Evolutionary conservation across 345 rosid genomes (phyloP).

Genomic region (Sisymbrium altissimum): DNA sequence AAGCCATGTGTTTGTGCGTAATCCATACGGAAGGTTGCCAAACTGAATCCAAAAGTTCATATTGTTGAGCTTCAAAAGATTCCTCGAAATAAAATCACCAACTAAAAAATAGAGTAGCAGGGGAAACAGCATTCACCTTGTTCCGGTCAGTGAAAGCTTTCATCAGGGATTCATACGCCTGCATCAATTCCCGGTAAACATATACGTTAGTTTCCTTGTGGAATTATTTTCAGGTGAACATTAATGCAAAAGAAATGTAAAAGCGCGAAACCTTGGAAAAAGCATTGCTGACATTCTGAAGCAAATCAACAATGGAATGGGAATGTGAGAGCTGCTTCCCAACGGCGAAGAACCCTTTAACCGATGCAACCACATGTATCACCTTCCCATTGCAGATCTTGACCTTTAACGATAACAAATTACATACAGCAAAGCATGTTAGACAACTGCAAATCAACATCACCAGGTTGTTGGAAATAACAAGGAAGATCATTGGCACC

Average conservation of each 20-base stretch:
- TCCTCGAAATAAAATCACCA: neutral
- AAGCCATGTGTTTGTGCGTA: conserved; percentile 91
- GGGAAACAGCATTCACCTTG: conserved; percentile 46
- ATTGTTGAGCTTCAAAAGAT: neutral
- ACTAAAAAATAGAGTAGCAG: neutral
- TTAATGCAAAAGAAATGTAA: neutral
- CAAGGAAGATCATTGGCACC: conserved; percentile 16
- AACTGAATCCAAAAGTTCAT: conserved; percentile 45
- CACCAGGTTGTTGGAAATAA: neutral
- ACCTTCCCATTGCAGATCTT: conserved; percentile 88
- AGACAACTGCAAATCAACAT: neutral
- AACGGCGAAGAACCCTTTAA: conserved; percentile 73
- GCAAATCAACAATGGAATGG: conserved; percentile 74
- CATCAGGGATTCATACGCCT: conserved; percentile 89
- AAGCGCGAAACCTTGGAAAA: conserved; percentile 58
- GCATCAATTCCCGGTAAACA: conserved; percentile 22
- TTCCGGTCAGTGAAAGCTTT: conserved; percentile 87
- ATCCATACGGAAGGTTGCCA: conserved; percentile 92
- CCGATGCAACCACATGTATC: conserved; percentile 57
- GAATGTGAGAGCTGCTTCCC: conserved; percentile 58
- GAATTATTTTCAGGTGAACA: neutral
- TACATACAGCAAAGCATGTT: neutral
- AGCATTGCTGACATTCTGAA: conserved; percentile 73
- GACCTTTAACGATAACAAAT: conserved; percentile 24
- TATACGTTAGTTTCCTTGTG: neutral